Conservation (phyloP, 768 basidiomycete genomes). For the Kwoniella mangroviensis region DNA sequence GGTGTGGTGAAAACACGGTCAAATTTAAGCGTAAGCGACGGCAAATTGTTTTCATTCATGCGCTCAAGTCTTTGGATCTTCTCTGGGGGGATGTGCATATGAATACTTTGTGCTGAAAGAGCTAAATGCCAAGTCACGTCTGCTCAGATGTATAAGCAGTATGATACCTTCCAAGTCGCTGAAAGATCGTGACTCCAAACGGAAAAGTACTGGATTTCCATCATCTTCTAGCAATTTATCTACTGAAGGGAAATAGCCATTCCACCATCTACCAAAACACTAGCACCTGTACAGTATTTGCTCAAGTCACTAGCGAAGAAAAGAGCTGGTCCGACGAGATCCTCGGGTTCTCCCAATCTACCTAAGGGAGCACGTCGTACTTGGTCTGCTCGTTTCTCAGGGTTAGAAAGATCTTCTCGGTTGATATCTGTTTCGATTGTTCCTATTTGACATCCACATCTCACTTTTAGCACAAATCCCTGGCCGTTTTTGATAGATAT, state of each 20-base stretch:
- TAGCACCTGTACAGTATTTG: slow-evolving; percentile 61
- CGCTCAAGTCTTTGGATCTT: neutral
- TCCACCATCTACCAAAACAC: slow-evolving; percentile 70
- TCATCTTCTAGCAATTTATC: neutral
- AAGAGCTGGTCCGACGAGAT: slow-evolving; percentile 74
- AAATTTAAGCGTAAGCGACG: neutral
- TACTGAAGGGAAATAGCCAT: slow-evolving; percentile 73
- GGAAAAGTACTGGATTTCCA: too few relatives aligned
- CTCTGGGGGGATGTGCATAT: neutral
- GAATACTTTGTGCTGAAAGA: neutral
- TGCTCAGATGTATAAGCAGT: too few relatives aligned
- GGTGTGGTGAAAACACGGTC: neutral
- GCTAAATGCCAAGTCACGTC: too few relatives aligned
- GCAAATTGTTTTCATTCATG: neutral
- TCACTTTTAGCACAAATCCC: neutral
- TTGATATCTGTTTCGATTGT: slow-evolving; percentile 80
- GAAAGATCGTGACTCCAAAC: too few relatives aligned
- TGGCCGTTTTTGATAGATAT: neutral
- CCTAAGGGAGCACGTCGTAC: slow-evolving; percentile 69
- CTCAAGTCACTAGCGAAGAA: slow-evolving; percentile 75
- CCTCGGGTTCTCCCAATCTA: slow-evolving; percentile 71
- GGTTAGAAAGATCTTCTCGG: slow-evolving; percentile 71
- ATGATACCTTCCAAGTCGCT: too few relatives aligned
- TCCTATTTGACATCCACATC: slow-evolving; percentile 56
- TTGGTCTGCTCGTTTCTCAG: slow-evolving; percentile 68